These are phyloP conservation scores for Coriolopsis trogii DNA, from an alignment of 1,284 basidiomycete species.

Conservation along the genomic window DNA sequence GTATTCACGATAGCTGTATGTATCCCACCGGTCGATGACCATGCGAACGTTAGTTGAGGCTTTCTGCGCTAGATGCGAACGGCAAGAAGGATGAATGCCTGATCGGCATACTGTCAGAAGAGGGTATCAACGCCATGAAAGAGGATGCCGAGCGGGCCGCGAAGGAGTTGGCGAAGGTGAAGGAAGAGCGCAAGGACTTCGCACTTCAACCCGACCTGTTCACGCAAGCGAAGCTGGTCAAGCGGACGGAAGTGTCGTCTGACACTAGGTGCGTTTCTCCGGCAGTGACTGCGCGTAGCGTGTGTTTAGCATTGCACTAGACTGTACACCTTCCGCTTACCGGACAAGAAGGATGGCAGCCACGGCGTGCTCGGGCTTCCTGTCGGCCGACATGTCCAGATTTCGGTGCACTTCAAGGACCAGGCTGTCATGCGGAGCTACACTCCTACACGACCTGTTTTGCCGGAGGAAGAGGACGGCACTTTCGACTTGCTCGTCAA, in stretches of 20 bases:
- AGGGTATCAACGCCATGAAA: slow-evolving; percentile 27
- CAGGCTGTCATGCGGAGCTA: slow-evolving; percentile 28
- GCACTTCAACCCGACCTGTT: slow-evolving; percentile 28
- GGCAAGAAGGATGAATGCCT: slow-evolving; percentile 26
- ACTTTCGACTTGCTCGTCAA: slow-evolving; percentile 32
- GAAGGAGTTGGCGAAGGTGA: slow-evolving; percentile 20
- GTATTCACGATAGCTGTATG: slow-evolving; percentile 28
- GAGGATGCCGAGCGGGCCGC: slow-evolving; percentile 27
- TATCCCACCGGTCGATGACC: no score
- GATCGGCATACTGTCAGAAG: slow-evolving; percentile 24
- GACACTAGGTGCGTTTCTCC: slow-evolving; percentile 20
- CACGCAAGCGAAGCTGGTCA: slow-evolving; percentile 21
- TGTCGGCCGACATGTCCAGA: slow-evolving; percentile 27
- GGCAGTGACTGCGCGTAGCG: neutral
- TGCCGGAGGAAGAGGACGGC: slow-evolving; percentile 30
- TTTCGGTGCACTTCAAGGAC: slow-evolving; percentile 29
- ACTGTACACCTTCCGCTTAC: slow-evolving; percentile 27
- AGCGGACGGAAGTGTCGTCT: slow-evolving; percentile 16
- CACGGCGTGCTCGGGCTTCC: slow-evolving; percentile 25
- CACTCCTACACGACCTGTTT: slow-evolving; percentile 27
- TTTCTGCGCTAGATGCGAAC: slow-evolving; percentile 19
- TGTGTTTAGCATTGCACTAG: neutral
- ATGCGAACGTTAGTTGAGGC: no score
- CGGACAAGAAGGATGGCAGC: slow-evolving; percentile 17
- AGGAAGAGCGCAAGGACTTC: slow-evolving; percentile 22